Evolutionary conservation across 768 basidiomycete genomes (phyloP), one percentile per base, ranked within the genome.

Genomic region (Tylopilus intermedius): DNA sequence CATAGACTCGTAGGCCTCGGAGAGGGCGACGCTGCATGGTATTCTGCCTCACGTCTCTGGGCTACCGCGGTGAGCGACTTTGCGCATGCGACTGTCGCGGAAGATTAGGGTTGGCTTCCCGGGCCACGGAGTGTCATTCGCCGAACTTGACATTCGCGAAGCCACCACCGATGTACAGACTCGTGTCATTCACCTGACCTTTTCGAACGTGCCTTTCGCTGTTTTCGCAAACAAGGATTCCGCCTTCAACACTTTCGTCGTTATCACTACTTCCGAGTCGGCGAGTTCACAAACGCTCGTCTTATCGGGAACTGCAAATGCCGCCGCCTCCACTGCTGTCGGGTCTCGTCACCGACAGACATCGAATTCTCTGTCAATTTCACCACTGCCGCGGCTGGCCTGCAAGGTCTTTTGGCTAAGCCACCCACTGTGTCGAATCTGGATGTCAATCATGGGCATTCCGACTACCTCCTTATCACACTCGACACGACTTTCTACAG

Each of bases 401-500:
- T 89, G 49, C 81, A 86, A 64, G 86, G 84, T 27, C 73, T 89
- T 51, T 71, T 76, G 55, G 70, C 80, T 27, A 76, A 74, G 52
- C 84, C 84, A 9, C 78, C 79, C 2, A 73, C 72, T 18, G 18
- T 18, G 18, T 18, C 18, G 18, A 18, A 18, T 1, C 18, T 18
- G 18, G 18, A 18, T 18, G 84, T 88, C 27, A 79, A 77, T 38
- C 84, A 81, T 48, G 87, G 86, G 7, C 88, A 79, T 70, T 53
- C 79, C 0, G 77, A 83, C 60, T 82, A 75, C 63, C 72, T 89
- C n/a, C 73, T 87, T 46, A 87, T 89, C 69, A 85, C 76, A 59
- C 79, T 80, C 11, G 71, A 79, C 40, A 79, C 81, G n/a, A 71
- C 74, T 1, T 67, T 88, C 21, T 84, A 79, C 64, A 88, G 86